phyloP scores from a whole-genome alignment of 2,329 filamentous ascomycete genomes.

The Neofusicoccum cordaticola region DNA sequence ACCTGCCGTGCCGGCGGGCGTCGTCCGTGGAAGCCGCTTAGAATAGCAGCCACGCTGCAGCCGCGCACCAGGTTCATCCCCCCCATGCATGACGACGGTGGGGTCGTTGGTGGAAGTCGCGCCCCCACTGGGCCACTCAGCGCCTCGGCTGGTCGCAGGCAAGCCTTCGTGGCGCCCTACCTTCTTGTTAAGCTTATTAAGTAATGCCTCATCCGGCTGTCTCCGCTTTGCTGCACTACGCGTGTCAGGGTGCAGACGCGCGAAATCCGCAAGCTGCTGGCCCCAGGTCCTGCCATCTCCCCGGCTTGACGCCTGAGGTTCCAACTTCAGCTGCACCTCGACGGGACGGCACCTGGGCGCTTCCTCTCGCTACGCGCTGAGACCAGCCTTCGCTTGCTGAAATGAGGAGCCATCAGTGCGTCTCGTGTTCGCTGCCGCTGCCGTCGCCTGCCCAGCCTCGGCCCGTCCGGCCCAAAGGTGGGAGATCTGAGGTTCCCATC shows the following conservation, averaged over 20 bases:
- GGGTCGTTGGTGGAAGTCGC: background rate
- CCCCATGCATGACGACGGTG: background rate
- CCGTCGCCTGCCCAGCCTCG: background rate
- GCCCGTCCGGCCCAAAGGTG: background rate
- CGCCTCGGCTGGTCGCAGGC: background rate
- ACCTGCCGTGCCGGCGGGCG: too few species aligned
- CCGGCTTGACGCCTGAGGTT: background rate
- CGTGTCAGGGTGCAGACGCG: background rate
- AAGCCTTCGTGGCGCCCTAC: conserved; percentile 6
- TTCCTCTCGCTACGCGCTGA: background rate
- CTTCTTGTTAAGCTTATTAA: conserved; percentile 13
- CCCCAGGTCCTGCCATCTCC: background rate
- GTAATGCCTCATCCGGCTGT: background rate
- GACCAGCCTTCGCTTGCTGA: background rate
- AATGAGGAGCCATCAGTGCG: background rate
- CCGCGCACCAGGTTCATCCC: background rate
- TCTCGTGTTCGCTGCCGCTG: background rate
- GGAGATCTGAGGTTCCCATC: background rate
- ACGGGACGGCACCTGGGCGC: background rate
- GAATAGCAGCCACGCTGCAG: background rate
- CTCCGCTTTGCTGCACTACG: background rate
- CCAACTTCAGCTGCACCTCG: background rate
- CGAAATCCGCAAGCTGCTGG: too few species aligned
- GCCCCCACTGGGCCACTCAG: background rate
- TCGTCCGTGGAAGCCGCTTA: too few species aligned